Conservation (phyloP, 768 basidiomycete species). For the Pulveroboletus ravenelii region DNA sequence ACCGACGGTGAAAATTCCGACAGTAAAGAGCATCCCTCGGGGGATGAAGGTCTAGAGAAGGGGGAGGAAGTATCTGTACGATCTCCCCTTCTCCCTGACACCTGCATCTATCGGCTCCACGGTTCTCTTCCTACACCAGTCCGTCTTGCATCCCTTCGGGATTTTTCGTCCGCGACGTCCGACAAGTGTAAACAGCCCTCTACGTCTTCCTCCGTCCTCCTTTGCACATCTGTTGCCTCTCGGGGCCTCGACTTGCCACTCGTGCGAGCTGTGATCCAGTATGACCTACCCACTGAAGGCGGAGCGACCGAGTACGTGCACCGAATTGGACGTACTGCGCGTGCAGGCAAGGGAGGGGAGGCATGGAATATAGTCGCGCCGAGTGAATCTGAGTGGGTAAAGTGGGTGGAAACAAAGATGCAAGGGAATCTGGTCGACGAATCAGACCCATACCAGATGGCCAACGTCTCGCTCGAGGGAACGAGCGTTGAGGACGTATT, state of each 20-base stretch:
- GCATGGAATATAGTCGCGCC: slow-evolving; percentile 92
- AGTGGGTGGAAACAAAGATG: slow-evolving; percentile 87
- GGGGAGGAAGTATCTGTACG: slow-evolving; percentile 47
- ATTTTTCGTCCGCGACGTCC: slow-evolving; percentile 55
- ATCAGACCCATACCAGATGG: slow-evolving; percentile 28
- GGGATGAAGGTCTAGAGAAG: slow-evolving; percentile 25
- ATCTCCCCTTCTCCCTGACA: slow-evolving; percentile 76
- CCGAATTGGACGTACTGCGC: slow-evolving; percentile 93
- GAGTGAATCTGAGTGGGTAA: slow-evolving; percentile 84
- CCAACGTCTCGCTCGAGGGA: slow-evolving; percentile 49
- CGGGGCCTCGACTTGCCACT: slow-evolving; percentile 93
- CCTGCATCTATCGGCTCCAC: slow-evolving; percentile 84
- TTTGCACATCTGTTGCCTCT: slow-evolving; percentile 98
- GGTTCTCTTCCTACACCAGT: slow-evolving; percentile 82
- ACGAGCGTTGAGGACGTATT: slow-evolving; percentile 69
- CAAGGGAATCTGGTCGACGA: slow-evolving; percentile 39
- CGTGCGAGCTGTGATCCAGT: slow-evolving; percentile 93
- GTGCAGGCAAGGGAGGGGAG: slow-evolving; percentile 92
- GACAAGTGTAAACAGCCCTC: slow-evolving; percentile 28
- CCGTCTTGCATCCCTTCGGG: slow-evolving; percentile 77
- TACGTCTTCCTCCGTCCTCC: slow-evolving; percentile 61
- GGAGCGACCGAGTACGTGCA: slow-evolving; percentile 96
- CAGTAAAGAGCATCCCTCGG: slow-evolving; percentile 21
- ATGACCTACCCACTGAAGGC: slow-evolving; percentile 96
- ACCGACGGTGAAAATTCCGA: slow-evolving; percentile 24